Base-by-base conservation (phyloP, 169 alveolate species). In the Plasmodium yoelii region DNA sequence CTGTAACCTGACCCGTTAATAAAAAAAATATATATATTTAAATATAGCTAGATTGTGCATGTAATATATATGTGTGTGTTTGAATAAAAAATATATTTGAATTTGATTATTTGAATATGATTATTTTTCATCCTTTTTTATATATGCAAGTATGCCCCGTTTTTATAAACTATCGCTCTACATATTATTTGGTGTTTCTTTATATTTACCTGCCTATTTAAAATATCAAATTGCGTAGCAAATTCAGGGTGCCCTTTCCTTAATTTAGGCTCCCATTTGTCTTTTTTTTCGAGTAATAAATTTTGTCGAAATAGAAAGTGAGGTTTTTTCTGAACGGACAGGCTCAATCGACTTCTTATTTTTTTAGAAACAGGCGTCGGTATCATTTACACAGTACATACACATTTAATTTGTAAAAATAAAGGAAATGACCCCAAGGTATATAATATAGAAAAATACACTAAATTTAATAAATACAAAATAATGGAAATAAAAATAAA, bases 361-460 rank as follows among this genome's bases (percentile, higher is more conserved):
- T 75, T 75, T 47, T 75, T 75, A 24, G 88, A 75, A 46, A 75
- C 88, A 19, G 88, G 88, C 15, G 88, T 63, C 15, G 88, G 88
- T 9, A 75, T 63, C 88, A 75, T 75, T 61, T 75, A 67, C 46
- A 65, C 13, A 15, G 15, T 34, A 22, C 12, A 42, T 34, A 13
- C 19, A 34, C 46, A 46, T 28, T 22, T 22, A 61, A 8, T 6
- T 22, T 22, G 42, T 7, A 7, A 59, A 59, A 1, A 70, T 8
- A 28, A 15, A 55, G 18, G 28, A 12, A 68, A 7, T 39, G 10
- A 53, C 5, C n/a, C 9, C 26, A 15, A 72, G 13, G 47, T 9
- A 46, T 49, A 34, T 19, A 26, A 15, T 26, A 51, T 13, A 8
- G 18, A 51, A 51, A 51, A 55, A 55, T 34, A 34, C 4, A 34